Conservation (phyloP, 306 rosid species). For the Castanea mollissima region DNA sequence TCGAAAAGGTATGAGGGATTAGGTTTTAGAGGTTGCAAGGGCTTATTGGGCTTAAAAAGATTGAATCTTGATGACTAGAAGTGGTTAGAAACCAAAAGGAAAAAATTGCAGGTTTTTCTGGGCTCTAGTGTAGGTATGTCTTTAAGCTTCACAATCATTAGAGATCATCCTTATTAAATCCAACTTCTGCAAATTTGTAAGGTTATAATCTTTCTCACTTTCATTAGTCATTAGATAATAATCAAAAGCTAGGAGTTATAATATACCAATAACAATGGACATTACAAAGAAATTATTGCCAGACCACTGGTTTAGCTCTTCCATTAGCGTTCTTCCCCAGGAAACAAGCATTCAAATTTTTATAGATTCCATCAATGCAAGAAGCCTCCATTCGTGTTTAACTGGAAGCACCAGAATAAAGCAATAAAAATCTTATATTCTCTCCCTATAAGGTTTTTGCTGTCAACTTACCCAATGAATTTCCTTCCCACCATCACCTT, state of each 20-base stretch:
- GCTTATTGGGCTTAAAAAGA: background rate
- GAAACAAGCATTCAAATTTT: background rate
- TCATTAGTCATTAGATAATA: background rate
- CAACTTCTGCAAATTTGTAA: background rate
- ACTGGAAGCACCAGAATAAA: background rate
- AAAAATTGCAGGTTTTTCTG: background rate
- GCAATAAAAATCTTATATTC: background rate
- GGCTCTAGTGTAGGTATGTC: background rate
- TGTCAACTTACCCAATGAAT: background rate
- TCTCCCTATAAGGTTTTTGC: background rate
- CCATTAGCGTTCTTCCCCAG: background rate
- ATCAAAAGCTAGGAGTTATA: background rate
- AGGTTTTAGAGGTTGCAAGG: background rate
- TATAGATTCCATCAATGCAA: background rate
- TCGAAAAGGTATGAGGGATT: background rate
- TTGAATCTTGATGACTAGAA: background rate
- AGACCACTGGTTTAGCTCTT: background rate
- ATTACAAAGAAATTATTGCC: background rate
- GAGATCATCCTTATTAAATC: background rate
- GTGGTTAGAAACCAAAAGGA: background rate
- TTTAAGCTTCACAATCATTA: background rate
- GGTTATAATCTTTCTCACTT: background rate
- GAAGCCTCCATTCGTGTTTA: background rate
- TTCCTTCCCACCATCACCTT: background rate
- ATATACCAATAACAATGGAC: background rate